These are phyloP conservation scores for Sporopachydermia lactativora DNA, from an alignment of 805 yeast species.

Conservation along the genomic window DNA sequence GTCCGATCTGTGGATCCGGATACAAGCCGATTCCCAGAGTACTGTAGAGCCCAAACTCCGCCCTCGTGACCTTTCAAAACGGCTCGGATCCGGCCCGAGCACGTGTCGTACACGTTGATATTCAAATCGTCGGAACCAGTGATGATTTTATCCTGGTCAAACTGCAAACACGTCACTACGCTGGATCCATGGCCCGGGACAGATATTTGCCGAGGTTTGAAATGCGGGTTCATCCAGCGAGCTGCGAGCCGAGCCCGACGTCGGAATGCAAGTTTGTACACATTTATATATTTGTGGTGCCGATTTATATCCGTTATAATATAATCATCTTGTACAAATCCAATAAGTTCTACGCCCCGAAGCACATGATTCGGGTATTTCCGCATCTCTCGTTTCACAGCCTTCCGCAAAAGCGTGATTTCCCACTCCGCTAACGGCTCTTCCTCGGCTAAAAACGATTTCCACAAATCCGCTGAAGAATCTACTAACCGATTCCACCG, in stretches of 20 bases:
- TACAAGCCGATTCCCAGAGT: conserved; percentile 60
- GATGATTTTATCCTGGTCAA: conserved; percentile 78
- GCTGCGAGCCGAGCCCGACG: conserved; percentile 40
- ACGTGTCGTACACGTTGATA: conserved; percentile 69
- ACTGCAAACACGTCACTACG: conserved; percentile 91
- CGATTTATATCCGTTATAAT: too few species aligned
- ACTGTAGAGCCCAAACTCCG: conserved; percentile 97
- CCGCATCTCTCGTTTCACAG: conserved; percentile 21
- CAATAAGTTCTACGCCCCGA: conserved; percentile 23
- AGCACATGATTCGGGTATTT: conserved; percentile 19
- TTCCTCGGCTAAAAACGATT: conserved; percentile 44
- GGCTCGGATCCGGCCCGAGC: conserved; percentile 47
- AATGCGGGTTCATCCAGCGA: conserved; percentile 73
- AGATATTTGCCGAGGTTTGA: conserved; percentile 51
- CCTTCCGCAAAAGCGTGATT: conserved; percentile 37
- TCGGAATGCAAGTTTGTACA: conserved; percentile 43
- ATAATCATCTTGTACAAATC: too few species aligned
- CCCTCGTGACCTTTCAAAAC: conserved; percentile 84
- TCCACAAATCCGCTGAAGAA: conserved; percentile 56
- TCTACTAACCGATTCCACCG: conserved; percentile 58
- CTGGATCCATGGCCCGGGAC: conserved; percentile 58
- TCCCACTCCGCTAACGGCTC: conserved; percentile 11
- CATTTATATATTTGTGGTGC: conserved; percentile 13
- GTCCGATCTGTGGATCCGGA: conserved; percentile 93
- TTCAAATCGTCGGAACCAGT: conserved; percentile 85